A percentile compares a stretch with the other conserved stretches of the same genome.
phyloP scores from a whole-genome alignment of 768 basidiomycete genomes.

The Myochromella boudieri region DNA sequence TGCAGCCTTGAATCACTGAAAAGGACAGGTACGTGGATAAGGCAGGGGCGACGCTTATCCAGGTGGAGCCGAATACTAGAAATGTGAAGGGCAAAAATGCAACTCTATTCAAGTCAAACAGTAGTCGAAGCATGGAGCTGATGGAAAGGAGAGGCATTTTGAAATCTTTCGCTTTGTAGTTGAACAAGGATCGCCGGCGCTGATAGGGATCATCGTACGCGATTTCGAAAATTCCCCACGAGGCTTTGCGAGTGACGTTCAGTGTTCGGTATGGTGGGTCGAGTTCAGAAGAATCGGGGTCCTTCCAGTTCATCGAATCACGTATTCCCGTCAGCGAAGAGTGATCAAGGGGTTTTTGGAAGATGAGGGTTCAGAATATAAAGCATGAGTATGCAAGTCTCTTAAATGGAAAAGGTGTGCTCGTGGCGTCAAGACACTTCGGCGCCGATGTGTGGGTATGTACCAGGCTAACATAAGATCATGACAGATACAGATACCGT shows the following conservation, averaged over 20 bases:
- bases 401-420: too few relatives aligned
- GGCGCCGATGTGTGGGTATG: too few relatives aligned
- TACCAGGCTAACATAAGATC: too few relatives aligned
- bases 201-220: constrained; percentile 23
- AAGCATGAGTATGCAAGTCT: too few relatives aligned
- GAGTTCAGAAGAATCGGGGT: too few relatives aligned
- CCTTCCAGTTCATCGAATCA: too few relatives aligned
- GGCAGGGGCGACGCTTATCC: constrained; percentile 31
- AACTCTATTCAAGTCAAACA: constrained; percentile 22
- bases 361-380: too few relatives aligned
- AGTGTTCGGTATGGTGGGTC: neutral
- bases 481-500: too few relatives aligned
- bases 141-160: neutral
- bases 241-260: neutral
- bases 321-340: too few relatives aligned
- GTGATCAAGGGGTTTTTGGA: too few relatives aligned
- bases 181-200: neutral
- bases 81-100: constrained; percentile 19
- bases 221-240: constrained; percentile 38
- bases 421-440: too few relatives aligned
- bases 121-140: constrained; percentile 18
- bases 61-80: constrained; percentile 27
- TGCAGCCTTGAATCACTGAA: constrained; percentile 29
- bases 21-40: constrained; percentile 35
- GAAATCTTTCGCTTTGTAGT: neutral